These are phyloP conservation scores for Suillus subalutaceus DNA, from an alignment of 768 basidiomycete genomes.

Conservation along the genomic window DNA sequence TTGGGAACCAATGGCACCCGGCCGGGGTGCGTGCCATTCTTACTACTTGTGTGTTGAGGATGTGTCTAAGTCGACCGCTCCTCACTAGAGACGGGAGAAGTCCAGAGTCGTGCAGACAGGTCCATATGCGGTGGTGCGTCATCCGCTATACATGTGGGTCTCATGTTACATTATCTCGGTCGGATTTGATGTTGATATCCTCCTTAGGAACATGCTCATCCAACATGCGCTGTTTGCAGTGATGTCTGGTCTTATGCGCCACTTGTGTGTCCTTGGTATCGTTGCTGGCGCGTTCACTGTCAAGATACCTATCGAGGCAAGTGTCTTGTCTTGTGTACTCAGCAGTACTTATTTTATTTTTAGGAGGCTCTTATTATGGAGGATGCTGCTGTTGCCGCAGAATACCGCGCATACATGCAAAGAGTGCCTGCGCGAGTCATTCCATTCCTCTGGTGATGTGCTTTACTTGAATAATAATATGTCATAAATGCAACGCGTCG, in stretches of 20 bases:
- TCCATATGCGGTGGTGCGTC: constrained; percentile 40
- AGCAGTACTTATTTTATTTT: constrained; percentile 5
- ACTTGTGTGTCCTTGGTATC: constrained; percentile 28
- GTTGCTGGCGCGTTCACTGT: constrained; percentile 28
- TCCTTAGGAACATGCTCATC: neutral
- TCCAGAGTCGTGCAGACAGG: constrained; percentile 31
- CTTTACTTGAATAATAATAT: neutral
- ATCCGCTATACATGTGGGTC: constrained; percentile 37
- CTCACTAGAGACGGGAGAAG: constrained; percentile 32
- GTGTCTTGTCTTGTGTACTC: neutral
- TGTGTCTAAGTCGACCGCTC: neutral
- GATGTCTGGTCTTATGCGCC: constrained; percentile 38
- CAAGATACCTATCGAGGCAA: constrained; percentile 39
- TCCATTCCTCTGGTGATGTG: constrained; percentile 32
- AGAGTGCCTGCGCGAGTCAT: constrained; percentile 32
- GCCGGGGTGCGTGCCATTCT: constrained; percentile 30
- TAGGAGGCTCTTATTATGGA: constrained; percentile 35
- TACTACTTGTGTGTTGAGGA: neutral
- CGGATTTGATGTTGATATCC: constrained; percentile 14
- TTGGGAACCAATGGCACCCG: constrained; percentile 35
- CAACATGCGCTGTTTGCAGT: neutral
- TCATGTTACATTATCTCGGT: neutral
- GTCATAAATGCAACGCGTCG: neutral
- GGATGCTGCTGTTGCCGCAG: constrained; percentile 24
- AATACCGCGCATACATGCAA: constrained; percentile 35